Base-by-base conservation (phyloP, 2,329 filamentous ascomycete genomes). In the Plectosphaerella cucumerina region DNA sequence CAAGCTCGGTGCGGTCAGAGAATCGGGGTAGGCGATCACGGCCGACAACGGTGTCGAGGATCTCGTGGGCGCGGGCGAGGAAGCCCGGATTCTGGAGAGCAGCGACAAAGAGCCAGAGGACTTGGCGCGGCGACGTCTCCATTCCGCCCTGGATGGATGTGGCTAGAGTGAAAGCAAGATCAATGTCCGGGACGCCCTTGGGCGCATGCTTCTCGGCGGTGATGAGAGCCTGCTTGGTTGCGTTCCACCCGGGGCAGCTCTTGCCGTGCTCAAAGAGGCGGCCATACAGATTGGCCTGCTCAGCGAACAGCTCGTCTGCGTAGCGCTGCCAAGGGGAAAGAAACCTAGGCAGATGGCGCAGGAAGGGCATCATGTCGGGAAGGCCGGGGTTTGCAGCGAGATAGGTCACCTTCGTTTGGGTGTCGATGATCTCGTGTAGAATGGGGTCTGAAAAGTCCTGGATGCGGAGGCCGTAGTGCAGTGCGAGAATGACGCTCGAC, bases 41-140 rank as follows among this genome's bases (percentile, higher is more conserved):
- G 0, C 74, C 73, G 15, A 78, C 64, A 4, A 74, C 65, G 0
- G 59, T 52, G 49, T 77, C 72, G 9, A 77, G 61, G 26, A 71
- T 60, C 11, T 59, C 55, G 48, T 73, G 72, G 0, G 75, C 75
- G 18, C 41, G 48, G 10, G 50, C 47, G 31, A 53, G 47, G 23
- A 55, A 50, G n/a, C 49, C 53, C 1, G 51, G 43, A 20, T 56
- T 55, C 3, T 34, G 37, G 9, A 58, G 72, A 72, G 50, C 70
- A 2, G 66, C 65, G 4, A 65, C 57, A 8, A 68, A 50, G 18
- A 69, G 62, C 55, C 62, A 69, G 20, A 60, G 55, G 6, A 70
- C 47, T 3, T 63, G 59, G 3, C 59, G 57, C 0, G 65, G 59
- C 0, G 62, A 60, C 0, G 64, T 66, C 43, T 70, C 67, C 9